Evolutionary conservation across 2,329 filamentous ascomycete genomes (phyloP).

Genomic region (Cladosporium austrohemisphaericum): DNA sequence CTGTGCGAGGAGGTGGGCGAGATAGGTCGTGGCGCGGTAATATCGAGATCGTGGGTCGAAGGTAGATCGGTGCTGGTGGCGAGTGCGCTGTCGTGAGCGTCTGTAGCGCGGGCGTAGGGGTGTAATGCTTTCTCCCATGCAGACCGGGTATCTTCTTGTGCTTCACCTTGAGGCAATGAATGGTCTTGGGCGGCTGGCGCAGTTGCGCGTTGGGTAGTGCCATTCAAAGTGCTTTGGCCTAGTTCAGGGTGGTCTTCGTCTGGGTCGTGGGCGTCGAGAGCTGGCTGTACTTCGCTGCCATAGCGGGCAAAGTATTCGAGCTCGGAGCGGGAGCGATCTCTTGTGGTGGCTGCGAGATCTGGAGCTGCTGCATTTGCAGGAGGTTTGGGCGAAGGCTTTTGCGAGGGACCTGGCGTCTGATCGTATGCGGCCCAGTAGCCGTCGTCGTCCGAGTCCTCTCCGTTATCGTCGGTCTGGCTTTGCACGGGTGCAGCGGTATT

Average conservation of each 20-base stretch:
- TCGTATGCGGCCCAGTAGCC: conserved; percentile 80
- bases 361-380: conserved; percentile 19
- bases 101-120: conserved; percentile 9
- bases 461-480: conserved; percentile 23
- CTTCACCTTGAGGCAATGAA: too few species aligned
- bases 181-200: background rate
- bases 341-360: conserved; percentile 13
- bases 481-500: conserved; percentile 20
- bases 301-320: conserved; percentile 75
- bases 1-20: conserved; percentile 36
- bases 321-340: conserved; percentile 45
- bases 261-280: conserved; percentile 77
- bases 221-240: conserved; percentile 52
- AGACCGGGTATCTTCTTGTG: conserved; percentile 7
- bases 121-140: conserved; percentile 15
- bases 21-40: conserved; percentile 50
- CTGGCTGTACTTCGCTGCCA: conserved; percentile 69
- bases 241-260: conserved; percentile 58
- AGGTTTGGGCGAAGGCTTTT: conserved; percentile 62
- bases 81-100: conserved; percentile 38
- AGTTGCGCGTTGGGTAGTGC: conserved; percentile 25
- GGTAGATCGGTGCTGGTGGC: conserved; percentile 52
- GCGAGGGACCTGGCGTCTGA: conserved; percentile 62
- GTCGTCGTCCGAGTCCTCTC: conserved; percentile 67
- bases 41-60: conserved; percentile 40